phyloP scores from a whole-genome alignment of 129 eudicot genomes.

The Chrysanthemum lavandulifolium region DNA sequence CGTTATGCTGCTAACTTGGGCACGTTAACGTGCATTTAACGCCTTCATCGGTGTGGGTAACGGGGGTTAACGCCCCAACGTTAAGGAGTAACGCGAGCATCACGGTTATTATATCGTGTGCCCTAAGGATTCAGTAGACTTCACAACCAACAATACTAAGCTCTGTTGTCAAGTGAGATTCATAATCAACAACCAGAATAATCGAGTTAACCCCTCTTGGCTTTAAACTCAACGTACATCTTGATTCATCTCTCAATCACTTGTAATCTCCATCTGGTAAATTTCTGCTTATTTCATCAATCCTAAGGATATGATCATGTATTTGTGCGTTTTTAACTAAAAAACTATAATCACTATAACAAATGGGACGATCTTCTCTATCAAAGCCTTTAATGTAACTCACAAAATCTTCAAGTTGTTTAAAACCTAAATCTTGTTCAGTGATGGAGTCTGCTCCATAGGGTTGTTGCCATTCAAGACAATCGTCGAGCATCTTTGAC shows the following conservation, averaged over 20 bases:
- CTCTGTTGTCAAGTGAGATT: constrained; percentile 65
- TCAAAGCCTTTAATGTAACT: constrained; percentile 68
- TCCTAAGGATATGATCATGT: constrained; percentile 43
- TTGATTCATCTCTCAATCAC: constrained; percentile 69
- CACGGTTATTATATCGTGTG: no score
- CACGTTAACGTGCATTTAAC: no score
- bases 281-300: constrained; percentile 45
- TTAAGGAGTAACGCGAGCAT: no score
- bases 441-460: constrained; percentile 9
- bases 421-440: constrained; percentile 47
- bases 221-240: constrained; percentile 47
- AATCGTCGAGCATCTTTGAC: no score
- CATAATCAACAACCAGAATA: constrained; percentile 59
- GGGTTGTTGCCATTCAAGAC: no score
- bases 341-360: constrained; percentile 60
- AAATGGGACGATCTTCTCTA: constrained; percentile 62
- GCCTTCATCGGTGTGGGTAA: no score
- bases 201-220: constrained; percentile 57
- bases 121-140: no score
- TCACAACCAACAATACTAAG: constrained; percentile 60
- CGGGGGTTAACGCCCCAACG: no score
- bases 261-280: constrained; percentile 74
- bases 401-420: constrained; percentile 19
- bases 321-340: constrained; percentile 46
- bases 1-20: no score